Percentiles rank a stretch among this genome's conserved stretches.
phyloP scores from a whole-genome alignment of 139 green algal genomes.

The Coccomyxa sp. region DNA sequence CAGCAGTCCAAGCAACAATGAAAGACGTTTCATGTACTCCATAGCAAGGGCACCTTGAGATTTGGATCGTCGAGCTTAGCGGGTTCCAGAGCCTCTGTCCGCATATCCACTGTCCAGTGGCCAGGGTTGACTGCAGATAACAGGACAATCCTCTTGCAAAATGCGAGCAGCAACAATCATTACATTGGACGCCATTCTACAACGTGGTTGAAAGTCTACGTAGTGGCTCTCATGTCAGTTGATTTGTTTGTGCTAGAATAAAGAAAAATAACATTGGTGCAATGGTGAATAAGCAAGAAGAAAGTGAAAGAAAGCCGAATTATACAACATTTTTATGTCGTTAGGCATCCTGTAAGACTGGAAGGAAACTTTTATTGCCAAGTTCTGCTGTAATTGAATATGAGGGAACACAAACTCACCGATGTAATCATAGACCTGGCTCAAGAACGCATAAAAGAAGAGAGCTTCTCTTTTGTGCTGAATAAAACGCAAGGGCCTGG shows the following conservation, averaged over 20 bases:
- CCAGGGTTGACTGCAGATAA: conserved; percentile 52
- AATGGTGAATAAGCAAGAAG: conserved; percentile 31
- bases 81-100: conserved; percentile 74
- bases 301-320: too few relatives aligned
- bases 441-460: conserved; percentile 83
- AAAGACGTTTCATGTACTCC: too few relatives aligned
- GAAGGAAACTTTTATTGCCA: too few relatives aligned
- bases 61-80: conserved; percentile 70
- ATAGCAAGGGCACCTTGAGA: conserved; percentile 51
- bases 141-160: background rate
- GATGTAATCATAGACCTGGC: conserved; percentile 86
- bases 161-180: background rate
- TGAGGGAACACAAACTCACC: conserved; percentile 28
- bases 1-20: too few relatives aligned
- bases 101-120: conserved; percentile 95
- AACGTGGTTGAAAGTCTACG: background rate
- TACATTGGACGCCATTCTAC: background rate
- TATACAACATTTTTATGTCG: too few relatives aligned
- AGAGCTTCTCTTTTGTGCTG: conserved; percentile 90
- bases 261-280: conserved; percentile 14
- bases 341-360: too few relatives aligned
- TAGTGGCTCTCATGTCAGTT: background rate
- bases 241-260: background rate
- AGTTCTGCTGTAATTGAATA: too few relatives aligned
- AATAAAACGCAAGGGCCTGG: conserved; percentile 53